Conservation (phyloP, 495 filamentous ascomycete genomes). For the Filosporella fistucella region DNA sequence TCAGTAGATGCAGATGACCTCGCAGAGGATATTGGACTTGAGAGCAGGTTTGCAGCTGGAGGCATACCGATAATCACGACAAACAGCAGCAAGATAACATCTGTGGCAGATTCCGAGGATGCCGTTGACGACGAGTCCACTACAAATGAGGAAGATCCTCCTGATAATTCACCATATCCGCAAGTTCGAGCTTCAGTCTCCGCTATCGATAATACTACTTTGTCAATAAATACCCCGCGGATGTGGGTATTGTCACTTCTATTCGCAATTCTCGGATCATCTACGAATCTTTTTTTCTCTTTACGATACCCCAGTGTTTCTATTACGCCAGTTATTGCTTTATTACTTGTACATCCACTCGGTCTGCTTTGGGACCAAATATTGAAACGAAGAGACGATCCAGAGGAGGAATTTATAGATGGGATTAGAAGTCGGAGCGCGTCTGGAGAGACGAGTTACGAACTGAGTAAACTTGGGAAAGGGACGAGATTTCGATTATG, state of each 20-base stretch:
- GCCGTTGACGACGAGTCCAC: conserved; percentile 7
- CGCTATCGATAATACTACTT: conserved; percentile 62
- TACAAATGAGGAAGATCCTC: conserved; percentile 42
- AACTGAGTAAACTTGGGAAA: conserved; percentile 1
- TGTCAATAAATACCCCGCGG: conserved; percentile 81
- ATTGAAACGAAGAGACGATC: conserved; percentile 59
- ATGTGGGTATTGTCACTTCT: conserved; percentile 80
- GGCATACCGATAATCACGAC: conserved; percentile 15
- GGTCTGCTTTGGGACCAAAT: conserved; percentile 72
- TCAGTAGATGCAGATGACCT: background rate
- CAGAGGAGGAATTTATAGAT: conserved; percentile 53
- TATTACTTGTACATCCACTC: conserved; percentile 76
- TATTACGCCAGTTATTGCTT: conserved; percentile 79
- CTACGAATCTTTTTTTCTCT: conserved; percentile 80
- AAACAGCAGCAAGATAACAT: conserved; percentile 2
- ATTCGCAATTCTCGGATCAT: conserved; percentile 75
- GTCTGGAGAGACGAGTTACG: conserved; percentile 15
- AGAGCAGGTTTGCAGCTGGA: conserved; percentile 11
- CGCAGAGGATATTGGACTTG: conserved; percentile 16
- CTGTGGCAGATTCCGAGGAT: background rate
- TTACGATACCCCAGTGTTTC: conserved; percentile 81
- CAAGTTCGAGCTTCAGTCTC: conserved; percentile 76
- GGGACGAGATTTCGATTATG: conserved; percentile 50
- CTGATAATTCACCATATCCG: conserved; percentile 62
- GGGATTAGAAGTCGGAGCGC: conserved; percentile 34